Evolutionary conservation across 495 filamentous ascomycete genomes (phyloP), one percentile per base, ranked within the genome.

Genomic region (Baudoinia panamericana): DNA sequence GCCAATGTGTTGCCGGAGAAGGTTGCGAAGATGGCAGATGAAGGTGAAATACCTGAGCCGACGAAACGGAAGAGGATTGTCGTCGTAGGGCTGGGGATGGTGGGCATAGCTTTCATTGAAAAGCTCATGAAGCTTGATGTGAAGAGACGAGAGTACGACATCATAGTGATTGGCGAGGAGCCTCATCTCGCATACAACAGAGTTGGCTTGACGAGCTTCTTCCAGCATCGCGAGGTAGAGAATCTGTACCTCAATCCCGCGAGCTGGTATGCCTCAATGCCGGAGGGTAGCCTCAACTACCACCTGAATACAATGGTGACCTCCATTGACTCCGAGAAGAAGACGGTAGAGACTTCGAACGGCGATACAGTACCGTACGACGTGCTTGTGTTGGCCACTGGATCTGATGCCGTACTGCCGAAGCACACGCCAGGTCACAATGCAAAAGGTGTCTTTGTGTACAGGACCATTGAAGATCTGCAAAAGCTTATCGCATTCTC

Each of bases 11-110:
- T 59, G 8, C 50, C 59, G 12, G 54, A 59, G 38, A 57, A 52
- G 40, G 47, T 57, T 19, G 32, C 41, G 27, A 34, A 46, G 38
- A 2, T 54, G 26, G 41, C 45, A 22, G 29, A 39, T 16, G 25
- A 46, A 11, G 28, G 45, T 15, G 53, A 53, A 33, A 27, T 59
- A 16, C 54, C 56, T 6, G 51, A 56, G 34, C 36, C 34, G 23
- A 41, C 38, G 15, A 43, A 51, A 32, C 55, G 78, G 37, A 83
- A 84, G 50, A 78, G 68, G 52, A 66, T 94, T 24, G 84, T 95
- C 0, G 73, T 96, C 23, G 84, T 93, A 19, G 88, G 88, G 7
- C 61, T 96, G 61, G 88, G 88, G 8, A 96, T 96, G 88, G 87
- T 96, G 28, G 88, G 85, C 17, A 82, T 95, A 40, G 76, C 83